These are phyloP conservation scores for Skeletonema menzelii DNA, from an alignment of 108 stramenopile species.

Conservation along the genomic window DNA sequence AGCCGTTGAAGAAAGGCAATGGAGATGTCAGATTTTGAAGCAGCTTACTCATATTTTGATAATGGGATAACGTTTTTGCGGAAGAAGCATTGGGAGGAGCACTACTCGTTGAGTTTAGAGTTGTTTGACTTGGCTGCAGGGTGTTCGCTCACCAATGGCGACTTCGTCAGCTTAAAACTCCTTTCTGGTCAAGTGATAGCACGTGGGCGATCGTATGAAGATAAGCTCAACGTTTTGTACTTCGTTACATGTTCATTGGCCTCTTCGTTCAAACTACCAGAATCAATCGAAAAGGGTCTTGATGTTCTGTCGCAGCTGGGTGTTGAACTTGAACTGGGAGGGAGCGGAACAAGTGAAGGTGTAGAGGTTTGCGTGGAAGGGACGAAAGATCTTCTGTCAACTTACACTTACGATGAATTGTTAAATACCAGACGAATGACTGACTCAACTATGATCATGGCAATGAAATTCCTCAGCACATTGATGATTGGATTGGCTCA, in stretches of 20 bases:
- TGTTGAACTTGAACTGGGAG: slow-evolving; percentile 5
- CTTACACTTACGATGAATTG: background rate
- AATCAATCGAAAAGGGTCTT: background rate
- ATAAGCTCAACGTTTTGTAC: slow-evolving; percentile 1
- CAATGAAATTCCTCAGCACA: slow-evolving; percentile 10
- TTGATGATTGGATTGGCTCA: background rate
- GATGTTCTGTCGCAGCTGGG: slow-evolving; percentile 5
- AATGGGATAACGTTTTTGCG: background rate
- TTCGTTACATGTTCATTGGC: background rate
- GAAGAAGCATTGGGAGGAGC: background rate
- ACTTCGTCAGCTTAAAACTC: background rate
- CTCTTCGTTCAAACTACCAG: background rate
- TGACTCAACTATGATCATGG: slow-evolving; percentile 12
- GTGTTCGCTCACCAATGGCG: background rate
- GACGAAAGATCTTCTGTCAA: background rate
- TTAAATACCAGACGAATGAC: slow-evolving; percentile 13
- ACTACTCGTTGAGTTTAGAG: background rate
- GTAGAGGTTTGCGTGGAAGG: background rate
- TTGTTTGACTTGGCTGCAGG: background rate
- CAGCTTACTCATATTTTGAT: background rate
- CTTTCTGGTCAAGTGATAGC: background rate
- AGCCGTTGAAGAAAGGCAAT: background rate
- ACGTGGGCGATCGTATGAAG: slow-evolving; percentile 3
- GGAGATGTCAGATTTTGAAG: background rate
- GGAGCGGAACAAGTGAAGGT: background rate